Base-by-base conservation (phyloP, 1,284 basidiomycete genomes). In the Microbotryum scabiosae region DNA sequence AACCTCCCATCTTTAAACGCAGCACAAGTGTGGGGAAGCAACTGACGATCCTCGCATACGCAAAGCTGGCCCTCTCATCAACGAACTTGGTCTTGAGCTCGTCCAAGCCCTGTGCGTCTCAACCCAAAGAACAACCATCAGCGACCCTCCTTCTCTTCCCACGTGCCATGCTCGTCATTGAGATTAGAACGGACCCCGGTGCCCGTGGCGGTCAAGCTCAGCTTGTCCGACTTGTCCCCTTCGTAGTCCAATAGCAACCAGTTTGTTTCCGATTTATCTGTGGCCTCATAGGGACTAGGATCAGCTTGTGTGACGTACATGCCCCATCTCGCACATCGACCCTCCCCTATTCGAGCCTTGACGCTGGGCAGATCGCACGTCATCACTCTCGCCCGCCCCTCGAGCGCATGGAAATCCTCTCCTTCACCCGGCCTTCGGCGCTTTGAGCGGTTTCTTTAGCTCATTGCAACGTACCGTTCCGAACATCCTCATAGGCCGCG, bases 201-300 rank as follows among this genome's bases (percentile, higher is more conserved):
- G 6, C 67, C 67, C 3, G 62, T 64, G 8, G 56, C 61, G 0
- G 67, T 63, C n/a, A 69, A 23, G 14, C 23, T 25, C 28, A 69
- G 52, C 26, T 56, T 62, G 51, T 67, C 65, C 8, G 46, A 44
- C 32, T 36, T 48, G 26, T 60, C 51, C 10, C 50, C 54, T 0
- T 20, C 59, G 36, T 64, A 69, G 41, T 69, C 63, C n/a, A 66
- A 50, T 9, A 69, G 48, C n/a, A 69, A 53, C 61, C 61, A 69
- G 45, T 61, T 67, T 1, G 56, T 61, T 12, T 61, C 61, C 23
- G 49, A 49, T 59, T 69, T 69, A 61, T 69, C 67, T 52, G 45
- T 14, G 12, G 5, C 36, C 14, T 0, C 36, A 6, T 5, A 21
- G 5, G 9, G 21, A 28, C 18, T 21, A 30, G 23, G 26, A 41